These are phyloP conservation scores for Leucogyrophana mollusca DNA, from an alignment of 768 basidiomycete species.

Conservation along the genomic window DNA sequence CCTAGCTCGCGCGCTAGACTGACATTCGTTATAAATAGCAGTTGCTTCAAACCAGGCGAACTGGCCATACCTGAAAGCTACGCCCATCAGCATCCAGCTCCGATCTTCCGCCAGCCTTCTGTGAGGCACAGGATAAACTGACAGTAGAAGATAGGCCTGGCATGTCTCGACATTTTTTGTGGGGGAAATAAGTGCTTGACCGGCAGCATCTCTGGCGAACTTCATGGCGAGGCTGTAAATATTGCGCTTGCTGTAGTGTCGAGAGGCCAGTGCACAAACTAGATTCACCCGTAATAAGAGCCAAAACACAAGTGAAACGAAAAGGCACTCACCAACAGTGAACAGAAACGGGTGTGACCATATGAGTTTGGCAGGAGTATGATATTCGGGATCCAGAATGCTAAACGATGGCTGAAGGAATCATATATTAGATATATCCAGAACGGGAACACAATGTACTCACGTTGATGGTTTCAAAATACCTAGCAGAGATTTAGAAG, in stretches of 20 bases:
- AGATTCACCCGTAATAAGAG: slow-evolving; percentile 7
- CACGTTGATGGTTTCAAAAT: slow-evolving; percentile 55
- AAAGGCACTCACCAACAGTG: slow-evolving; percentile 49
- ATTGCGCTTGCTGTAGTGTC: slow-evolving; percentile 55
- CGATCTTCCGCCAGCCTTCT: slow-evolving; percentile 70
- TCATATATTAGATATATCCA: too few relatives aligned
- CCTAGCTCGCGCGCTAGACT: slow-evolving; percentile 76
- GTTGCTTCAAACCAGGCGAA: too few relatives aligned
- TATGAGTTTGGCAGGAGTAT: slow-evolving; percentile 52
- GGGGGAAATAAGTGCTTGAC: slow-evolving; percentile 57
- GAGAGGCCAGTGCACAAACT: slow-evolving; percentile 72
- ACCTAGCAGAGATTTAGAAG: slow-evolving; percentile 30
- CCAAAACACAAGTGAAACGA: not conserved
- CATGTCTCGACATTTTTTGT: slow-evolving; percentile 72
- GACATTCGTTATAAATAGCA: not conserved
- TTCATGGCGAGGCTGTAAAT: slow-evolving; percentile 59
- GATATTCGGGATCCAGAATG: slow-evolving; percentile 54
- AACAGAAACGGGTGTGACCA: slow-evolving; percentile 58
- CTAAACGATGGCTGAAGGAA: slow-evolving; percentile 55
- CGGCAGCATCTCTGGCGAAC: slow-evolving; percentile 61
- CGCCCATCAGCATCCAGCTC: slow-evolving; percentile 70
- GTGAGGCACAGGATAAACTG: slow-evolving; percentile 60
- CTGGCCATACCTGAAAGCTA: slow-evolving; percentile 55
- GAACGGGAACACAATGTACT: slow-evolving; percentile 12
- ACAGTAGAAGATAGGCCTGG: slow-evolving; percentile 72